These are phyloP conservation scores for Ramalina peruviana DNA, from an alignment of 495 filamentous ascomycete species.

Conservation along the genomic window DNA sequence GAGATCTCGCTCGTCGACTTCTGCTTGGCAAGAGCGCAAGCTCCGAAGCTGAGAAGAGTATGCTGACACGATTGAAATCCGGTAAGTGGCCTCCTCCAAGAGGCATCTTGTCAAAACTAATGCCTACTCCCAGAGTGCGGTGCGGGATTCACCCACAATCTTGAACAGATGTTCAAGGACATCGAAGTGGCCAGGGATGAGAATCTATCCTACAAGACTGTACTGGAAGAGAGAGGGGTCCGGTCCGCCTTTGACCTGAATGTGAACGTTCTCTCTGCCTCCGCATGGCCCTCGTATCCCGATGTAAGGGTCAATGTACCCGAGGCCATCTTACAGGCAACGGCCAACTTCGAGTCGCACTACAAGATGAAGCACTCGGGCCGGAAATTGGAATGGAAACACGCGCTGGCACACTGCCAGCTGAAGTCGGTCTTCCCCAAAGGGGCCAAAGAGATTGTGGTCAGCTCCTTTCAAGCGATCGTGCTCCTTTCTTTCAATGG, in stretches of 20 bases:
- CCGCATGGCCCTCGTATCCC: conserved; percentile 87
- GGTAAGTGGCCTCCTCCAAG: conserved; percentile 23
- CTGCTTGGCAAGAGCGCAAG: conserved; percentile 85
- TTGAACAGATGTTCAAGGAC: conserved; percentile 99
- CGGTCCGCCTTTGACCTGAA: conserved; percentile 56
- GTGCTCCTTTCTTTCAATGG: conserved; percentile 89
- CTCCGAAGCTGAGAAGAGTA: conserved; percentile 87
- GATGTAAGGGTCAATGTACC: conserved; percentile 68
- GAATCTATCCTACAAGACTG: conserved; percentile 58
- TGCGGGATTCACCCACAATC: conserved; percentile 82
- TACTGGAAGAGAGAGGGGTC: conserved; percentile 33
- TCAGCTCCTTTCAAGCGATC: conserved; percentile 81
- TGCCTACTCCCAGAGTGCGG: conserved; percentile 55
- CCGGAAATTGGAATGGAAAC: conserved; percentile 79
- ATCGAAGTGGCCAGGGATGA: conserved; percentile 81
- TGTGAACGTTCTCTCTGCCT: conserved; percentile 72
- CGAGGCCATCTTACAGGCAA: conserved; percentile 47
- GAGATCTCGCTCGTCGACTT: conserved; percentile 76
- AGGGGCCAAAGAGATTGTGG: conserved; percentile 70
- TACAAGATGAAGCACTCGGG: conserved; percentile 82
- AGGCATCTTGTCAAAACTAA: neutral
- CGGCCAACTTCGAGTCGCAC: conserved; percentile 61
- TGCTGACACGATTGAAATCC: conserved; percentile 78
- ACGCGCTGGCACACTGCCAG: conserved; percentile 76
- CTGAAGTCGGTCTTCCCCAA: conserved; percentile 64